Evolutionary conservation across 768 basidiomycete species (phyloP).

Genomic region (Boletus sp.): DNA sequence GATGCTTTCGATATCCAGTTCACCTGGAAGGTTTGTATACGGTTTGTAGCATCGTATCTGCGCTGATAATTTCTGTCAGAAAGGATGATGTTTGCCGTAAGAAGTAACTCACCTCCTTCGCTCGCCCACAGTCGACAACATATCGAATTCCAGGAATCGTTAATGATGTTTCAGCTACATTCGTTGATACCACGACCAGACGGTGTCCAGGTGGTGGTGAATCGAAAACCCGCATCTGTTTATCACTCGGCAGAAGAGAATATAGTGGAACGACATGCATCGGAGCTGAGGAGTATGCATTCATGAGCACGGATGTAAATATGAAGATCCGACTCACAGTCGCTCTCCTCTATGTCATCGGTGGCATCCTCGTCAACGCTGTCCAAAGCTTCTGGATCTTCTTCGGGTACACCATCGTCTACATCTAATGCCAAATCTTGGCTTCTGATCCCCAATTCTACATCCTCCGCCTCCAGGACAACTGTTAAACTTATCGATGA

Average conservation of each 20-base stretch:
- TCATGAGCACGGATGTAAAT: constrained; percentile 1
- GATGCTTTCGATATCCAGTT: constrained; percentile 96
- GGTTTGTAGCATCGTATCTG: constrained; percentile 73
- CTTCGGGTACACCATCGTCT: constrained; percentile 55
- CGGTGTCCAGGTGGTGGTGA: constrained; percentile 78
- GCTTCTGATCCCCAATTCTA: constrained; percentile 57
- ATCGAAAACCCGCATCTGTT: constrained; percentile 92
- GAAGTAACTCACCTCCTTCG: constrained; percentile 70
- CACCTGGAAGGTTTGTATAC: constrained; percentile 90
- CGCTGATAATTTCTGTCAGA: constrained; percentile 46
- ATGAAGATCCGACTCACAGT: constrained; percentile 44
- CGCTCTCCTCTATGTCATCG: constrained; percentile 62
- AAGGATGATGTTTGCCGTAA: not conserved
- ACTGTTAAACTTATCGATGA: constrained; percentile 36
- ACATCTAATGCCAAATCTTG: constrained; percentile 67
- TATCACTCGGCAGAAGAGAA: constrained; percentile 87
- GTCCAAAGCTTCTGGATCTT: constrained; percentile 73
- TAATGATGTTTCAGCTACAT: constrained; percentile 94
- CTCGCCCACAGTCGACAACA: constrained; percentile 94
- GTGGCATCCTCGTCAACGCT: constrained; percentile 63
- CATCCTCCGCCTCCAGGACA: constrained; percentile 78
- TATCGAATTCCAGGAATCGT: constrained; percentile 98
- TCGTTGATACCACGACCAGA: constrained; percentile 92
- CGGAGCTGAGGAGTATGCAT: constrained; percentile 53
- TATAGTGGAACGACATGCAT: constrained; percentile 96